A percentile compares a stretch with the other conserved stretches of the same genome.
Evolutionary conservation across 352 stramenopile genomes (phyloP).

Genomic region (Globisporangium uncinulatum): DNA sequence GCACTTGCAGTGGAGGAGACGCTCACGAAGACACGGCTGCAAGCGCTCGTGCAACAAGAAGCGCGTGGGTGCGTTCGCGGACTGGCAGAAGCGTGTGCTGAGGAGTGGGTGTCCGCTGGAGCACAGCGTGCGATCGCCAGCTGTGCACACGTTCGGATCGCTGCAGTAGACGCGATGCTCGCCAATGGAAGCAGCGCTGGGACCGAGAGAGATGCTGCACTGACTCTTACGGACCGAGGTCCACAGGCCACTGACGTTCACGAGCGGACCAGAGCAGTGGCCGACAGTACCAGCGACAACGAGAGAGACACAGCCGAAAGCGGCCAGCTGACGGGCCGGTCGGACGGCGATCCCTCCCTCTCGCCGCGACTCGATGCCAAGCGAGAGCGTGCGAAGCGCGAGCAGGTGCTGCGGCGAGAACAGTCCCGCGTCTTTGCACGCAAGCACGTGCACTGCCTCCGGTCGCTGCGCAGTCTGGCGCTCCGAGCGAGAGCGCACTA

Average conservation of each 20-base stretch:
- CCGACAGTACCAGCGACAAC: background rate
- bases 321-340: background rate
- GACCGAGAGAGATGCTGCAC: background rate
- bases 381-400: conserved; percentile 5
- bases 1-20: conserved; percentile 12
- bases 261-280: conserved; percentile 1
- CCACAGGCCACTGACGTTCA: conserved; percentile 6
- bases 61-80: background rate
- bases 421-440: conserved; percentile 12
- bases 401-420: conserved; percentile 8
- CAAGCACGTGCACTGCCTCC: conserved; percentile 15
- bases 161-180: no score
- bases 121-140: conserved; percentile 6
- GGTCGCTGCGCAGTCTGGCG: conserved; percentile 3
- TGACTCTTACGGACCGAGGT: background rate
- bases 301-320: background rate
- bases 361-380: conserved; percentile 1
- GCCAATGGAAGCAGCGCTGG: no score
- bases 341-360: conserved; percentile 3
- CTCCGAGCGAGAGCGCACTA: conserved; percentile 9
- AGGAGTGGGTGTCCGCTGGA: conserved; percentile 19
- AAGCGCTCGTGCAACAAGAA: conserved; percentile 16
- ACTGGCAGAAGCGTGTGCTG: conserved; percentile 12
- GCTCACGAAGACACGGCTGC: conserved; percentile 16
- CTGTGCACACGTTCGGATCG: no score